Evolutionary conservation across 371 early-diverging fungal species (phyloP).

Genomic region (Rhizopus delemar): DNA sequence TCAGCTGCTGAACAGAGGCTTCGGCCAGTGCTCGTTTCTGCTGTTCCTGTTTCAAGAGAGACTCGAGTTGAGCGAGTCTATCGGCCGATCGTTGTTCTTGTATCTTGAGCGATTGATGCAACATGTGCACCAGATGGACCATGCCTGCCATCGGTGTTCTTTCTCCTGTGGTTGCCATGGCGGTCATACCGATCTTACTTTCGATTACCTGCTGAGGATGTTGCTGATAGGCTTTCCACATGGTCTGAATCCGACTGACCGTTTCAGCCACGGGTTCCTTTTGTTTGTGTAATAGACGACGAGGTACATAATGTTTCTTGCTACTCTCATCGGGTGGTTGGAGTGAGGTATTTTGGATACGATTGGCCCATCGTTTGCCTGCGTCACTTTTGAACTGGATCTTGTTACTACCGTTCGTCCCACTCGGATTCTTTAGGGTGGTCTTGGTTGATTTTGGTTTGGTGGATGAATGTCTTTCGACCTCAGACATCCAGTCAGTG

Average conservation of each 20-base stretch:
- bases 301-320: constrained; percentile 36
- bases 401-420: constrained; percentile 13
- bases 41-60: constrained; percentile 26
- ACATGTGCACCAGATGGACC: constrained; percentile 31
- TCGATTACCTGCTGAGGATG: constrained; percentile 5
- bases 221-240: constrained; percentile 27
- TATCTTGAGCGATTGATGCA: constrained; percentile 27
- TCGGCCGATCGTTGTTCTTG: constrained; percentile 28
- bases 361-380: constrained; percentile 40
- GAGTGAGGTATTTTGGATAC: constrained; percentile 20
- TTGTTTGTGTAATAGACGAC: constrained; percentile 18
- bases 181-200: constrained; percentile 14
- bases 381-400: constrained; percentile 43
- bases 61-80: constrained; percentile 29
- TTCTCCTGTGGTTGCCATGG: constrained; percentile 15
- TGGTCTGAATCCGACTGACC: constrained; percentile 16
- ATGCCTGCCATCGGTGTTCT: constrained; percentile 32
- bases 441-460: constrained; percentile 4
- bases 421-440: constrained; percentile 3
- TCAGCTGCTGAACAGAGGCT: constrained; percentile 13
- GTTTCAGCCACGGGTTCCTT: constrained; percentile 4
- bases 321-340: constrained; percentile 32
- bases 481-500: constrained; percentile 43
- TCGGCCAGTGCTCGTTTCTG: constrained; percentile 22
- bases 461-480: constrained; percentile 29